Evolutionary conservation across 169 alveolate genomes (phyloP).

Genomic region (Pseudocohnilembus persalinus): DNA sequence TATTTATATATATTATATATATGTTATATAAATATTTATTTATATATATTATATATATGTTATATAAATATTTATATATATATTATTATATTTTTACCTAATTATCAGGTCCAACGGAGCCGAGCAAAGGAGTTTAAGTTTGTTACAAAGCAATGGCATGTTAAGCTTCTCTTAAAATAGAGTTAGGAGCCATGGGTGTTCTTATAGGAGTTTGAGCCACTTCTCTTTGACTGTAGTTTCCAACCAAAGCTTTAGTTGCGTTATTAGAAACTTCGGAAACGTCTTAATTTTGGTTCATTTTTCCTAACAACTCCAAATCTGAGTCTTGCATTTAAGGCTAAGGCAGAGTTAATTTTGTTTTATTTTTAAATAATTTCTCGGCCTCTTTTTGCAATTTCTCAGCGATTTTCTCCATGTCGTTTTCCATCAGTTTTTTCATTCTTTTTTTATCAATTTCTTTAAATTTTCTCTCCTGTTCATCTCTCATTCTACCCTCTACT

Average conservation of each 20-base stretch:
- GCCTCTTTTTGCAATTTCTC: conserved; percentile 86
- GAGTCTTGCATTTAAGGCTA: conserved; percentile 81
- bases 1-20: too few species aligned
- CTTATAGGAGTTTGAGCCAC: conserved; percentile 45
- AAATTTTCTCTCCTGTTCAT: conserved; percentile 89
- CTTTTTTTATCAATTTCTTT: conserved; percentile 90
- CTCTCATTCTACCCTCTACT: conserved; percentile 91
- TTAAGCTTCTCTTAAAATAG: conserved; percentile 60
- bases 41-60: too few species aligned
- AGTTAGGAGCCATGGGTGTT: conserved; percentile 60
- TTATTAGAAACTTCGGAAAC: conserved; percentile 26
- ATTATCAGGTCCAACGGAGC: too few species aligned
- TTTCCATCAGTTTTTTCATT: conserved; percentile 90
- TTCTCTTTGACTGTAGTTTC: conserved; percentile 60
- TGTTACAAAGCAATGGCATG: conserved; percentile 50
- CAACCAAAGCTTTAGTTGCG: conserved; percentile 64
- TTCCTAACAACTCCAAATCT: conserved; percentile 55
- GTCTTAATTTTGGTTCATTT: conserved; percentile 25
- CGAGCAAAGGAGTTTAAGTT: conserved; percentile 71
- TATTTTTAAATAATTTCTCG: conserved; percentile 53
- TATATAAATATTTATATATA: too few species aligned
- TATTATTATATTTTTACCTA: too few species aligned
- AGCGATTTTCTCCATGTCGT: conserved; percentile 91
- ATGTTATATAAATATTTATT: too few species aligned
- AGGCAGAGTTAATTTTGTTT: conserved; percentile 74